Evolutionary conservation across 192 early-diverging fungal species (phyloP).

Genomic region (Diversispora eburnea): DNA sequence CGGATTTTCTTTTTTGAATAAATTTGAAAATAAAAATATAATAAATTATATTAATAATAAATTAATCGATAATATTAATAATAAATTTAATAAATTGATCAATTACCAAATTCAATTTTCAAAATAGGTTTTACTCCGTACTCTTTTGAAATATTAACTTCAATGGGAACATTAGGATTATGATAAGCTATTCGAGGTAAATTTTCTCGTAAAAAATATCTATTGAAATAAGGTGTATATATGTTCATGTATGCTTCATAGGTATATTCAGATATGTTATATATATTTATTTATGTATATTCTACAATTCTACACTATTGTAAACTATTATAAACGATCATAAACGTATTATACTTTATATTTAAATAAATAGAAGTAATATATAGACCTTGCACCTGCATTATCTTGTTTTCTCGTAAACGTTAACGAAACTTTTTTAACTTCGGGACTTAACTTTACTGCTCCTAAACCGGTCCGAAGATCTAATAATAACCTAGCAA

Average conservation of each 20-base stretch:
- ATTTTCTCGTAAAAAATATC: slow-evolving; percentile 52
- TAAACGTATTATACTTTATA: too few species aligned
- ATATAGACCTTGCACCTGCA: slow-evolving; percentile 48
- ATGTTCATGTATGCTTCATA: not conserved
- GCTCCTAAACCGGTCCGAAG: slow-evolving; percentile 51
- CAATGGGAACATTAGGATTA: slow-evolving; percentile 48
- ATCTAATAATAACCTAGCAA: slow-evolving; percentile 32
- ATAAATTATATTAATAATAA: not conserved
- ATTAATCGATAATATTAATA: not conserved
- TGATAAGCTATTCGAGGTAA: slow-evolving; percentile 55
- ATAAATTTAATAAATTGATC: not conserved
- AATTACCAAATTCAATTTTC: slow-evolving; percentile 53
- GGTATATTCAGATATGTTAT: too few species aligned
- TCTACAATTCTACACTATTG: too few species aligned
- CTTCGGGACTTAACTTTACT: slow-evolving; percentile 37
- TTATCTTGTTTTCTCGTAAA: slow-evolving; percentile 45
- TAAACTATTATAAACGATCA: too few species aligned
- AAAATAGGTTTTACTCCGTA: slow-evolving; percentile 40
- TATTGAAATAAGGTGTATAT: slow-evolving; percentile 13
- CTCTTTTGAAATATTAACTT: slow-evolving; percentile 42
- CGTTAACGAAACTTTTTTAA: slow-evolving; percentile 50
- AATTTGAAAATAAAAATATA: not conserved
- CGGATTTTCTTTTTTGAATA: not conserved
- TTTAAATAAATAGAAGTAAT: not conserved
- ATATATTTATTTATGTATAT: too few species aligned